Evolutionary conservation across 1,284 basidiomycete genomes (phyloP).

Genomic region (Leccinum pachyderme): DNA sequence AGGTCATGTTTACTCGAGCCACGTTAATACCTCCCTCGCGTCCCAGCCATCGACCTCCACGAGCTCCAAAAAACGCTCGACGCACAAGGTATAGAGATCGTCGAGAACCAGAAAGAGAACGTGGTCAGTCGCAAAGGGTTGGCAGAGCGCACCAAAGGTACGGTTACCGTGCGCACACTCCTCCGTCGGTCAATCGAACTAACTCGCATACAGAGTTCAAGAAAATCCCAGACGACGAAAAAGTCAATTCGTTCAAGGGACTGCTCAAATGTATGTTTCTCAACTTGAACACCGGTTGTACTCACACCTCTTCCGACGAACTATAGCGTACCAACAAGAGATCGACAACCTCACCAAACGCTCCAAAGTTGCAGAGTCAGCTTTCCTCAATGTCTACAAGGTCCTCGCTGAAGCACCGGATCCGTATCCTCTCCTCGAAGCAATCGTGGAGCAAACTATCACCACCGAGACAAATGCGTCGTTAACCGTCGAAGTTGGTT

Average conservation of each 20-base stretch:
- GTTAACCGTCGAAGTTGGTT: conserved; percentile 58
- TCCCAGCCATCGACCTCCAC: conserved; percentile 77
- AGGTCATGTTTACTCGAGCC: not conserved
- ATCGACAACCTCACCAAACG: conserved; percentile 94
- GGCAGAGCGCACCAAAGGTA: conserved; percentile 92
- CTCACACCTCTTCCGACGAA: not conserved
- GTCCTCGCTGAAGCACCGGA: conserved; percentile 92
- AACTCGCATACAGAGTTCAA: conserved; percentile 75
- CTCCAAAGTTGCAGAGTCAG: conserved; percentile 88
- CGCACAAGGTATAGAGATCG: conserved; percentile 86
- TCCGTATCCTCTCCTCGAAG: conserved; percentile 93
- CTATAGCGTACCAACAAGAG: conserved; percentile 88
- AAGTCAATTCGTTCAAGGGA: conserved; percentile 81
- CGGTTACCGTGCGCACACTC: not conserved
- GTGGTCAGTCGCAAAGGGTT: conserved; percentile 89
- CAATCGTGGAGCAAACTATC: conserved; percentile 89
- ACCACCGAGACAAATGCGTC: conserved; percentile 51
- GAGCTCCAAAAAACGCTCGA: conserved; percentile 94
- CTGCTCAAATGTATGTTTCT: conserved; percentile 70
- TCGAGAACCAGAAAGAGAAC: conserved; percentile 98
- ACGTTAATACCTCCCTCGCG: conserved; percentile 1
- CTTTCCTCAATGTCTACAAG: conserved; percentile 93
- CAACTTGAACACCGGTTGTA: not conserved
- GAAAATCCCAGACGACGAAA: conserved; percentile 85
- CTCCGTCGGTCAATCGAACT: not conserved